Conservation (phyloP, 768 basidiomycete species). For the Myochromella boudieri region DNA sequence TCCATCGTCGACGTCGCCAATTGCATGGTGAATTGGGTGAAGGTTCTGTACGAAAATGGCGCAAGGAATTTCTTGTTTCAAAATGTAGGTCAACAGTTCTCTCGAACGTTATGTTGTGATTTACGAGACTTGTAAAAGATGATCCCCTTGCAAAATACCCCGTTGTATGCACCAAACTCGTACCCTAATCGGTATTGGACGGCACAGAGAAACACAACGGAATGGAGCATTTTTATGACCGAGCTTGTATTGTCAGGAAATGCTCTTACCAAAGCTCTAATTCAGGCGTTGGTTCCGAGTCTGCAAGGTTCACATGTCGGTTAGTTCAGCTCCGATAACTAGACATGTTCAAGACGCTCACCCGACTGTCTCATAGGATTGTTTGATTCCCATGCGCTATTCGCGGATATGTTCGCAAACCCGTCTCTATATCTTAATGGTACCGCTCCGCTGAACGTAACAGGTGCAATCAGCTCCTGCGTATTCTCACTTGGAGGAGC, state of each 20-base stretch:
- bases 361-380: conserved; percentile 40
- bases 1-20: conserved; percentile 57
- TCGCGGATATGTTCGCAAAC: conserved; percentile 54
- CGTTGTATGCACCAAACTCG: conserved; percentile 45
- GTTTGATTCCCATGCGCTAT: conserved; percentile 62
- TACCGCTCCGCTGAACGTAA: conserved; percentile 60
- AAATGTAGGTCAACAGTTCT: conserved; percentile 43
- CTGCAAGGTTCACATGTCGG: conserved; percentile 59
- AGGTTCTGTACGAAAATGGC: conserved; percentile 52
- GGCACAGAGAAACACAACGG: conserved; percentile 49
- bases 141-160: conserved; percentile 51
- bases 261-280: conserved; percentile 47
- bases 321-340: conserved; percentile 23
- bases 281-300: conserved; percentile 44
- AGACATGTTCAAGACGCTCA: background rate
- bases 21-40: conserved; percentile 64
- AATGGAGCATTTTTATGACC: conserved; percentile 56
- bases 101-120: background rate
- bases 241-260: conserved; percentile 55
- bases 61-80: conserved; percentile 71
- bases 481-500: conserved; percentile 36
- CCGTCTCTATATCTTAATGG: conserved; percentile 61
- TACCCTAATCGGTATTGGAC: conserved; percentile 55
- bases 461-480: conserved; percentile 49
- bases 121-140: conserved; percentile 36